Conservation (phyloP, 495 filamentous ascomycete species). For the Tuber melanosporum region DNA sequence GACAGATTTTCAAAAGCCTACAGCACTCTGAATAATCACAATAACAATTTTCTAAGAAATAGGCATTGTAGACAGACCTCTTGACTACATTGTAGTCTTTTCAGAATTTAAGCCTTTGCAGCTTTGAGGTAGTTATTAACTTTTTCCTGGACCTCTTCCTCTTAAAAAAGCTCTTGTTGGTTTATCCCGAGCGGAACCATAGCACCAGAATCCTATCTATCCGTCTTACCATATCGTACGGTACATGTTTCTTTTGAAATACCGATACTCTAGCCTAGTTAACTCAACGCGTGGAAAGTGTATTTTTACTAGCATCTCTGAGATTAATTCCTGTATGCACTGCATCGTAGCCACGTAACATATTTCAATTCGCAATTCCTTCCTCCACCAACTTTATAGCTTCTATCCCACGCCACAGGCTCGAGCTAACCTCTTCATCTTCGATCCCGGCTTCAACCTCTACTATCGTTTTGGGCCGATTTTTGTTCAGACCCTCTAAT, state of each 20-base stretch:
- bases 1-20: too few relatives aligned
- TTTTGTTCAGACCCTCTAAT: slow-evolving; percentile 87
- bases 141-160: too few relatives aligned
- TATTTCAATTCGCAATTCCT: background rate
- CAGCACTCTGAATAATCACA: too few relatives aligned
- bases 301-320: background rate
- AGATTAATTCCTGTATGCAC: background rate
- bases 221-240: background rate
- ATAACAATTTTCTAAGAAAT: too few relatives aligned
- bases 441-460: slow-evolving; percentile 47
- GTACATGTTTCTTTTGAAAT: background rate
- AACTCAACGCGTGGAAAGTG: background rate
- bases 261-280: background rate
- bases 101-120: too few relatives aligned
- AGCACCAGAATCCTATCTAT: background rate
- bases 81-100: too few relatives aligned
- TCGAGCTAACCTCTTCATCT: background rate
- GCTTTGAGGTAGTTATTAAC: too few relatives aligned
- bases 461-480: slow-evolving; percentile 70
- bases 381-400: background rate
- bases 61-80: too few relatives aligned
- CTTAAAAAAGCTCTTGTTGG: too few relatives aligned
- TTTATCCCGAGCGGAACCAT: too few relatives aligned
- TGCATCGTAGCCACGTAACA: background rate
- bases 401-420: background rate